Percentiles rank a stretch among this genome's conserved stretches.
phyloP scores from a whole-genome alignment of 192 early-diverging fungal species.

The Chytriomyces sp. region DNA sequence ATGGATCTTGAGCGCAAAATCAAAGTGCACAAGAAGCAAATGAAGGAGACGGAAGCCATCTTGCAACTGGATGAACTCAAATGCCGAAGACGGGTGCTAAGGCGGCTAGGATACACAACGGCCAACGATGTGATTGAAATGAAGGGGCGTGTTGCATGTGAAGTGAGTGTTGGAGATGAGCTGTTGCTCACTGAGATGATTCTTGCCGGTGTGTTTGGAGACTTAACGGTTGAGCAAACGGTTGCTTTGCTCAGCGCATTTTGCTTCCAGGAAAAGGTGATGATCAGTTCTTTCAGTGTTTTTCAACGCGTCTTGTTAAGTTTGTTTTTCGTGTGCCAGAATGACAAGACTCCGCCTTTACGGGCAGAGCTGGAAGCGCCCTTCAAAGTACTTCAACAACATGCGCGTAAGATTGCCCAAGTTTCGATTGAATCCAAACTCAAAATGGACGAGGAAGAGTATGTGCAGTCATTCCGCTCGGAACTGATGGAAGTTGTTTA shows the following conservation, averaged over 20 bases:
- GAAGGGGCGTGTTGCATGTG: conserved; percentile 98
- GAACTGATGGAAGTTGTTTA: conserved; percentile 95
- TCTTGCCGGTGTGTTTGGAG: conserved; percentile 95
- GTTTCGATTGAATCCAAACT: conserved; percentile 90
- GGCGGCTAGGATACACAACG: conserved; percentile 87
- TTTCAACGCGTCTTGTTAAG: neutral
- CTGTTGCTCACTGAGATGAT: conserved; percentile 95
- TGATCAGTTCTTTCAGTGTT: neutral
- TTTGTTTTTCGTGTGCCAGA: conserved; percentile 6
- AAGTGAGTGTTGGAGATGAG: conserved; percentile 94
- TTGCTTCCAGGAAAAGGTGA: conserved; percentile 81
- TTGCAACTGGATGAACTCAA: conserved; percentile 93
- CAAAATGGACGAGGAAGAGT: conserved; percentile 84
- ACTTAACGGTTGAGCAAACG: conserved; percentile 83
- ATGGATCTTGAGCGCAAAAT: conserved; percentile 64
- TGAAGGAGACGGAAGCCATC: conserved; percentile 78
- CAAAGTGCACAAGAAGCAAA: conserved; percentile 71
- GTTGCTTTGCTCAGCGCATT: conserved; percentile 91
- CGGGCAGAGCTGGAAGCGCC: conserved; percentile 81
- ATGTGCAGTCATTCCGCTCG: conserved; percentile 80
- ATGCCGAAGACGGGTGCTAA: conserved; percentile 85
- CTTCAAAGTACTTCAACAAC: conserved; percentile 80
- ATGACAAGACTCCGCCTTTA: conserved; percentile 3
- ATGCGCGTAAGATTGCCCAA: conserved; percentile 81
- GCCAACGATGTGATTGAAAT: conserved; percentile 87